These are phyloP conservation scores for Fusarium sp. DNA, from an alignment of 2,329 filamentous ascomycete genomes.

Conservation along the genomic window DNA sequence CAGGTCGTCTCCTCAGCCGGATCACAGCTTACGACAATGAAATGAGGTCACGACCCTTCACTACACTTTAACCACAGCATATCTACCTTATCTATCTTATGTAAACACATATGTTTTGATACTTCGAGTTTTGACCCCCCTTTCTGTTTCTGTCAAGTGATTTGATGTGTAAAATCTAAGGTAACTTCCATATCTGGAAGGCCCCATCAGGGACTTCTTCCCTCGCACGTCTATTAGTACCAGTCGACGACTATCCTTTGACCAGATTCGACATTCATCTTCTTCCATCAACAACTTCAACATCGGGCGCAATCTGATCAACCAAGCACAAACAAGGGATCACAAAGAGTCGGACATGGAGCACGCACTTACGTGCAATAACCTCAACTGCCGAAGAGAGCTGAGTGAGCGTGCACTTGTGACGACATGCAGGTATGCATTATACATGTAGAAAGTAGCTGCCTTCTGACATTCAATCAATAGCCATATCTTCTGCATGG, in stretches of 20 bases:
- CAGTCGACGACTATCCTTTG: too few species aligned
- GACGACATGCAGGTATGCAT: constrained; percentile 82
- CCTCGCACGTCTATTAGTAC: neutral
- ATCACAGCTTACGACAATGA: constrained; percentile 39
- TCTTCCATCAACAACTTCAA: neutral
- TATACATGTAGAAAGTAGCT: neutral
- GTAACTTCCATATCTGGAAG: neutral
- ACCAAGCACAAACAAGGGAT: too few species aligned
- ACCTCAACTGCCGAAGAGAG: constrained; percentile 77
- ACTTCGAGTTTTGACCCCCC: neutral
- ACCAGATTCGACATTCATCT: neutral
- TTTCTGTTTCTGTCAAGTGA: neutral
- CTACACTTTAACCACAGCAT: neutral
- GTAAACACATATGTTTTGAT: neutral
- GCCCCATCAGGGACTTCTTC: neutral
- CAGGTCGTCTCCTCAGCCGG: constrained; percentile 29
- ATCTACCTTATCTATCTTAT: neutral
- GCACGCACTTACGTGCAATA: constrained; percentile 81
- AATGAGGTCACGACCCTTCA: constrained; percentile 31
- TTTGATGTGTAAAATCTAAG: neutral
- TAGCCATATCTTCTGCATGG: constrained; percentile 87
- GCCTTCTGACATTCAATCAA: constrained; percentile 4
- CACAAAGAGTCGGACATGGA: constrained; percentile 69
- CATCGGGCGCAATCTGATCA: neutral
- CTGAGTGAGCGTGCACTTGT: constrained; percentile 81